These are phyloP conservation scores for Phytophthora litchii DNA, from an alignment of 352 stramenopile species.

Conservation along the genomic window DNA sequence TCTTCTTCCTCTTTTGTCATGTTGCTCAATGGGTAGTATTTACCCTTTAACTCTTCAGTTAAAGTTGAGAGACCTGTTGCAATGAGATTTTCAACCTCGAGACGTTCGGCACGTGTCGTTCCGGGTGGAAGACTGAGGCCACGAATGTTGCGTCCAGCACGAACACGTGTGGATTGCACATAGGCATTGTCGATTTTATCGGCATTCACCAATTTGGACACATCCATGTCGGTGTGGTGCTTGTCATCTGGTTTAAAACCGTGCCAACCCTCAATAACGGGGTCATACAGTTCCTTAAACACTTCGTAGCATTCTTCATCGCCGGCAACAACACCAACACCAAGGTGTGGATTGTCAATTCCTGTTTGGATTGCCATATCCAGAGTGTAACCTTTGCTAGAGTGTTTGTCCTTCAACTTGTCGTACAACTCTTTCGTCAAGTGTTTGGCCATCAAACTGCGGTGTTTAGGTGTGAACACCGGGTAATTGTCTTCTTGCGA, in stretches of 20 bases:
- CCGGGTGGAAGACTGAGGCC: conserved; percentile 88
- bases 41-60: conserved; percentile 79
- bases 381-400: conserved; percentile 83
- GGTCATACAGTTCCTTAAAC: conserved; percentile 88
- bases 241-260: conserved; percentile 81
- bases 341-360: conserved; percentile 81
- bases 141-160: conserved; percentile 90
- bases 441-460: conserved; percentile 87
- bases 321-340: conserved; percentile 83
- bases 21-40: conserved; percentile 88
- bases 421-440: conserved; percentile 83
- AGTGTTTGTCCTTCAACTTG: conserved; percentile 75
- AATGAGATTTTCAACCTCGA: conserved; percentile 87
- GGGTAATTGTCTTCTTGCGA: conserved; percentile 79
- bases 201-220: conserved; percentile 70
- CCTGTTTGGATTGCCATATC: conserved; percentile 88
- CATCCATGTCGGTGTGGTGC: conserved; percentile 85
- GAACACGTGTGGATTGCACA: conserved; percentile 93
- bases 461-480: conserved; percentile 83
- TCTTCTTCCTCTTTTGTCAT: conserved; percentile 93
- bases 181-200: conserved; percentile 82
- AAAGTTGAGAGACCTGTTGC: conserved; percentile 75
- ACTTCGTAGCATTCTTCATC: conserved; percentile 84
- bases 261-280: conserved; percentile 88
- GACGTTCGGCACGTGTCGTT: conserved; percentile 84